Evolutionary conservation across 306 rosid genomes (phyloP).

Genomic region (Glycine latifolia): DNA sequence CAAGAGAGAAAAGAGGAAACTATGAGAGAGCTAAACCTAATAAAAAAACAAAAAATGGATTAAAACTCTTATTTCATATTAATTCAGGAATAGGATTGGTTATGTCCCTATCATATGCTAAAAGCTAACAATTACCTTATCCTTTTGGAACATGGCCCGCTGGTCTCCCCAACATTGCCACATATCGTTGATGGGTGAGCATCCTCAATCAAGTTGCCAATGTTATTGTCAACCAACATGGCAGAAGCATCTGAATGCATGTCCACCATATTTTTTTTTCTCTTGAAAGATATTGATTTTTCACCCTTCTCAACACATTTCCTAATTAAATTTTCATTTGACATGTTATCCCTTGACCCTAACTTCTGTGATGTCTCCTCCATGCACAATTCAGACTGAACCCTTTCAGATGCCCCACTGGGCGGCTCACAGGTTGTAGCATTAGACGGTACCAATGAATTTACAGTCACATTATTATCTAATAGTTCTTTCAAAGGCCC

Average conservation of each 20-base stretch:
- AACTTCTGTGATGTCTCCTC: slow-evolving; percentile 40
- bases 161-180: slow-evolving; percentile 48
- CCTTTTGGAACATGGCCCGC: slow-evolving; percentile 57
- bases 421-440: slow-evolving; percentile 19
- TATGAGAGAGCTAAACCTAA: slow-evolving; percentile 13
- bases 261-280: slow-evolving; percentile 55
- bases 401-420: slow-evolving; percentile 44
- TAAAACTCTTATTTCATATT: slow-evolving; percentile 6
- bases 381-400: slow-evolving; percentile 30
- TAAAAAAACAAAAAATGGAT: slow-evolving; percentile 3
- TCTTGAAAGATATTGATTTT: slow-evolving; percentile 52
- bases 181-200: slow-evolving; percentile 43
- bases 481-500: slow-evolving; percentile 14
- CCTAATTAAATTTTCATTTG: slow-evolving; percentile 40
- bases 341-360: slow-evolving; percentile 31
- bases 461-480: slow-evolving; percentile 17
- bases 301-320: slow-evolving; percentile 40
- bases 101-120: slow-evolving; percentile 18
- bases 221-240: slow-evolving; percentile 44
- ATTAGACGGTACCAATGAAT: slow-evolving; percentile 18
- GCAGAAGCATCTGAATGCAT: slow-evolving; percentile 53
- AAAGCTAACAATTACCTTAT: slow-evolving; percentile 62
- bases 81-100: not conserved
- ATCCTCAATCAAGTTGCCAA: slow-evolving; percentile 50
- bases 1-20: not conserved